A percentile compares a stretch with the other conserved stretches of the same genome.
Conservation (phyloP, 2,329 filamentous ascomycete genomes). For the Albophoma yamanashiensis region DNA sequence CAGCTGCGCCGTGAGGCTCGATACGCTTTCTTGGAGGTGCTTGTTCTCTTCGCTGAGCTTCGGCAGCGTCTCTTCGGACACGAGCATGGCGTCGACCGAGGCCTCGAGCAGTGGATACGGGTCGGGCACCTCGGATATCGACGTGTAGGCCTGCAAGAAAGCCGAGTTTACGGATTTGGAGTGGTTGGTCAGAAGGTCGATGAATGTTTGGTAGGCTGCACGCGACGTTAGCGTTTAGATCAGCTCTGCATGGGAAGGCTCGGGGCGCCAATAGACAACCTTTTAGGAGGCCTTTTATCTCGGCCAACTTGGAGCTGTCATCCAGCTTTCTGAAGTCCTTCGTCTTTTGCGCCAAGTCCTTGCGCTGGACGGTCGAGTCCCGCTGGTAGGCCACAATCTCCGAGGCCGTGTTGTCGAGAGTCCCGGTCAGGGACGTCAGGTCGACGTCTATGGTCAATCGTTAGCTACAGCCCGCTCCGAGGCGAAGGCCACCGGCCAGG, state of each 20-base stretch:
- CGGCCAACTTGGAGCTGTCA: constrained; percentile 72
- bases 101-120: constrained; percentile 94
- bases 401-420: constrained; percentile 84
- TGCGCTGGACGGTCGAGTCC: constrained; percentile 90
- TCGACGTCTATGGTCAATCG: constrained; percentile 58
- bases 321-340: constrained; percentile 96
- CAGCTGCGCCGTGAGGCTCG: constrained; percentile 65
- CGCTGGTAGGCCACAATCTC: constrained; percentile 90
- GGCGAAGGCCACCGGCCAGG: not conserved
- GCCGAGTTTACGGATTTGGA: constrained; percentile 89
- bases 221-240: constrained; percentile 7
- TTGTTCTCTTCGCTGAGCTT: constrained; percentile 83
- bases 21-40: constrained; percentile 70
- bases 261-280: constrained; percentile 32
- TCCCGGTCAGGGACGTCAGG: constrained; percentile 70
- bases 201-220: constrained; percentile 89
- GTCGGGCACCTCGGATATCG: constrained; percentile 89
- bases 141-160: constrained; percentile 87
- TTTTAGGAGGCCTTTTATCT: constrained; percentile 85
- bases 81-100: constrained; percentile 84
- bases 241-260: not conserved
- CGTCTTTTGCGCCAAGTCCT: constrained; percentile 97
- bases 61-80: constrained; percentile 85
- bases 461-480: constrained; percentile 8
- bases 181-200: constrained; percentile 91